A percentile compares a stretch with the other conserved stretches of the same genome.
phyloP scores from a whole-genome alignment of 371 early-diverging fungal species.

The Haplosporangium sp. region DNA sequence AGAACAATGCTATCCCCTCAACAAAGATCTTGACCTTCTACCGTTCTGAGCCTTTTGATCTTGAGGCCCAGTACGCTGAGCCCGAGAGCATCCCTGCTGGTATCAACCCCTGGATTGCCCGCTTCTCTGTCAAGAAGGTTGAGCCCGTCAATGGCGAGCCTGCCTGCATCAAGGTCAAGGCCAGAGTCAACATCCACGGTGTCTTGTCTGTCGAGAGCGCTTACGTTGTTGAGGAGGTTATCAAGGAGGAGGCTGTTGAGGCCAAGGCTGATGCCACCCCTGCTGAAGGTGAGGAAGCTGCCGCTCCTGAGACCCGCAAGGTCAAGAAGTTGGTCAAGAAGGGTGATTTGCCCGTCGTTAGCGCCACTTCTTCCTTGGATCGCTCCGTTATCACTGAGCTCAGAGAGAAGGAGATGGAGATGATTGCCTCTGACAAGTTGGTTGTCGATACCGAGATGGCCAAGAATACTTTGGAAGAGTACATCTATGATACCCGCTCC shows the following conservation, averaged over 20 bases:
- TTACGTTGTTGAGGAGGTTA: constrained; percentile 89
- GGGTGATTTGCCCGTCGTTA: constrained; percentile 83
- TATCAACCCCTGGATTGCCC: constrained; percentile 51
- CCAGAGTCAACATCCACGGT: constrained; percentile 86
- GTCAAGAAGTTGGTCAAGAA: constrained; percentile 92
- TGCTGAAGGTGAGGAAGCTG: constrained; percentile 58
- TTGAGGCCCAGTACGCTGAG: constrained; percentile 80
- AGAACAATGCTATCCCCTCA: constrained; percentile 61
- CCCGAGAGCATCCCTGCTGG: constrained; percentile 52
- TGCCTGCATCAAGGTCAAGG: constrained; percentile 93
- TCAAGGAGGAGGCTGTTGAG: constrained; percentile 75
- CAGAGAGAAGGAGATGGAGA: constrained; percentile 85
- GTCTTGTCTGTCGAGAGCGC: constrained; percentile 88
- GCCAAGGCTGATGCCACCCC: constrained; percentile 56
- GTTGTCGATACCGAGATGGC: constrained; percentile 95
- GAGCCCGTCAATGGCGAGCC: constrained; percentile 64
- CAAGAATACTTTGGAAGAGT: constrained; percentile 97
- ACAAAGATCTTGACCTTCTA: constrained; percentile 66
- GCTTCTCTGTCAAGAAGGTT: constrained; percentile 66
- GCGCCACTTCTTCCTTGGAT: constrained; percentile 71
- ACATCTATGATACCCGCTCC: constrained; percentile 95
- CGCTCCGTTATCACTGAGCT: constrained; percentile 69
- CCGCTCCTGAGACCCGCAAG: constrained; percentile 62
- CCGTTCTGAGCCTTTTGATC: constrained; percentile 81
- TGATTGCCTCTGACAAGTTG: constrained; percentile 88